A percentile compares a stretch with the other conserved stretches of the same genome.
Evolutionary conservation across 2,329 filamentous ascomycete species (phyloP).

Genomic region (Phaeosphaeriaceae sp.): DNA sequence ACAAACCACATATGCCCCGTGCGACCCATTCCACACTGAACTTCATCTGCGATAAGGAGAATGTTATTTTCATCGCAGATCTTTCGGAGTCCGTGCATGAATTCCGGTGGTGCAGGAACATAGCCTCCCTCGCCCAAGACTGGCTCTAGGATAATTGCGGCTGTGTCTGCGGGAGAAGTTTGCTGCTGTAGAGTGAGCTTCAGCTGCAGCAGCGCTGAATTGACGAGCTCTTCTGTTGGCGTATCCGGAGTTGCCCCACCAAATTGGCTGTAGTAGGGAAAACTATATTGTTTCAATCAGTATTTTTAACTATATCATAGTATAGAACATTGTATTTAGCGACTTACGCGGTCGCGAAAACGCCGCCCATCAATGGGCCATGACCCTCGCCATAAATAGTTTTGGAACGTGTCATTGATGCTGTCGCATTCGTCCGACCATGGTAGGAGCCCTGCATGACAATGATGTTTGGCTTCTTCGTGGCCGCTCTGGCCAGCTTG

Average conservation of each 20-base stretch:
- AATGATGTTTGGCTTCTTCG: conserved; percentile 42
- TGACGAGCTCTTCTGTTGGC: conserved; percentile 34
- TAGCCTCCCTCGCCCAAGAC: conserved; percentile 41
- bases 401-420: conserved; percentile 40
- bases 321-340: too few species aligned
- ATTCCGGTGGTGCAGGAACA: conserved; percentile 35
- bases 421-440: conserved; percentile 38
- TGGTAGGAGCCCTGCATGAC: conserved; percentile 44
- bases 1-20: conserved; percentile 56
- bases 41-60: conserved; percentile 54
- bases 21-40: conserved; percentile 54
- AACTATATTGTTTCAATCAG: too few species aligned
- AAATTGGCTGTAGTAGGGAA: conserved; percentile 41
- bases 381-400: conserved; percentile 42
- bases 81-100: conserved; percentile 47
- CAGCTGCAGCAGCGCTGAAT: conserved; percentile 32
- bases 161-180: conserved; percentile 36
- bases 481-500: conserved; percentile 37
- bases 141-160: conserved; percentile 39
- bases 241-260: conserved; percentile 29
- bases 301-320: too few species aligned
- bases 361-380: conserved; percentile 38
- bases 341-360: conserved; percentile 30
- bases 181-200: conserved; percentile 36
- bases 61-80: conserved; percentile 55